A percentile compares a stretch with the other conserved stretches of the same genome.
phyloP scores from a whole-genome alignment of 352 stramenopile species.

The Phytophthora aleatoria region DNA sequence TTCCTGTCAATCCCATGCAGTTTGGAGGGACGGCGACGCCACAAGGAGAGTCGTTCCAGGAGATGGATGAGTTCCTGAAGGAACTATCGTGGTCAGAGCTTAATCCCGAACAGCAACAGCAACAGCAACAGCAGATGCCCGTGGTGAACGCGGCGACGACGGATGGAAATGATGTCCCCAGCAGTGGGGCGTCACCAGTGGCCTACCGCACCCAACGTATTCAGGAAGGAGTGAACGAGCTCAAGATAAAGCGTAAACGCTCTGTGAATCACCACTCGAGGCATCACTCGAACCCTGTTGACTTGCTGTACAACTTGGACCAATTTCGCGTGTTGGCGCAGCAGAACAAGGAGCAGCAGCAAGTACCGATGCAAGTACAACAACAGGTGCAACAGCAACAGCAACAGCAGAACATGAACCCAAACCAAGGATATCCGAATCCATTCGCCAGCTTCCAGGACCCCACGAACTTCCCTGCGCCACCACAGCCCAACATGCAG shows the following conservation, averaged over 20 bases:
- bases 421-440: constrained; percentile 39
- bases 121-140: constrained; percentile 14
- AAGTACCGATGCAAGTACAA: constrained; percentile 34
- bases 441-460: constrained; percentile 41
- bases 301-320: constrained; percentile 77
- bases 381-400: constrained; percentile 22
- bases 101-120: constrained; percentile 26
- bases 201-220: constrained; percentile 67
- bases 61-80: constrained; percentile 62
- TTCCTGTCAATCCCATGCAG: constrained; percentile 28
- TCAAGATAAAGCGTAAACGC: constrained; percentile 85
- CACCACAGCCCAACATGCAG: constrained; percentile 34
- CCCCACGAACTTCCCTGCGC: constrained; percentile 30
- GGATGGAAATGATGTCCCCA: constrained; percentile 15
- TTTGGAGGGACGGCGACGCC: constrained; percentile 16
- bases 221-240: constrained; percentile 64
- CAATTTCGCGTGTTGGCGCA: constrained; percentile 71
- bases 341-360: constrained; percentile 56
- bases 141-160: constrained; percentile 8
- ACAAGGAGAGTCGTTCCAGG: constrained; percentile 43
- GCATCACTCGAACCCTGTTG: constrained; percentile 80
- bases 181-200: constrained; percentile 35
- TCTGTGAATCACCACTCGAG: constrained; percentile 56
- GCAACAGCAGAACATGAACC: constrained; percentile 40
- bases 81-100: constrained; percentile 52